phyloP scores from a whole-genome alignment of 345 rosid genomes.

The Gossypium herbaceum region DNA sequence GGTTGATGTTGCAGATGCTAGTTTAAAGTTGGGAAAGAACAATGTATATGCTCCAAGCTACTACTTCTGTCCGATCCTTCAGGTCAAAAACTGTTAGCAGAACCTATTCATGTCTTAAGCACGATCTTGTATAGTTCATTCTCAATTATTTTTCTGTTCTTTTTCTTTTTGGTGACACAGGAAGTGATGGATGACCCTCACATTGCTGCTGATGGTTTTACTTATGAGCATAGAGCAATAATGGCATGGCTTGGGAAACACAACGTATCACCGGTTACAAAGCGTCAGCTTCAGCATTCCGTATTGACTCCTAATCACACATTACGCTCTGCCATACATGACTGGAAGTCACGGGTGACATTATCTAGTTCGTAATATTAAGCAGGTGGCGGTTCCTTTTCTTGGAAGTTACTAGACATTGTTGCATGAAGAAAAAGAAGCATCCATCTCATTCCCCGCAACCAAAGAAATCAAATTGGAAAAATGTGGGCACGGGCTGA shows the following conservation, averaged over 20 bases:
- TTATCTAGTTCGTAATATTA: neutral
- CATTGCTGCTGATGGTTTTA: conserved; percentile 83
- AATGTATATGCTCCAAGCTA: conserved; percentile 49
- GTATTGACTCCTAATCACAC: conserved; percentile 57
- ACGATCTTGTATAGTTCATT: neutral
- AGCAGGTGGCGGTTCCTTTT: neutral
- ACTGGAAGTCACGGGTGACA: conserved; percentile 60
- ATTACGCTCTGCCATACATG: conserved; percentile 62
- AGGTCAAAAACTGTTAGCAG: conserved; percentile 43
- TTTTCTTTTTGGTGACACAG: conserved; percentile 31
- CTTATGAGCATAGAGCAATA: conserved; percentile 72
- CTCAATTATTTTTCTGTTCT: neutral
- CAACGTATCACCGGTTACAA: conserved; percentile 74
- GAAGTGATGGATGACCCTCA: conserved; percentile 89
- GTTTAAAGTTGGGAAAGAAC: conserved; percentile 42
- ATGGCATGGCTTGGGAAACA: conserved; percentile 65
- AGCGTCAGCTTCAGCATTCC: conserved; percentile 44
- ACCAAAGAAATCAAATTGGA: neutral
- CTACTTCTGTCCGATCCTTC: conserved; percentile 77
- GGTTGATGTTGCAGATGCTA: conserved; percentile 50
- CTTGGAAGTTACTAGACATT: neutral
- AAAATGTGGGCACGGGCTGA: neutral
- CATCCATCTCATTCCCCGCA: neutral
- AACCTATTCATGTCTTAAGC: neutral
- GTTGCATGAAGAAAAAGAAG: neutral